Evolutionary conservation across 257 asterid species (phyloP).

Genomic region (Petrea volubilis): DNA sequence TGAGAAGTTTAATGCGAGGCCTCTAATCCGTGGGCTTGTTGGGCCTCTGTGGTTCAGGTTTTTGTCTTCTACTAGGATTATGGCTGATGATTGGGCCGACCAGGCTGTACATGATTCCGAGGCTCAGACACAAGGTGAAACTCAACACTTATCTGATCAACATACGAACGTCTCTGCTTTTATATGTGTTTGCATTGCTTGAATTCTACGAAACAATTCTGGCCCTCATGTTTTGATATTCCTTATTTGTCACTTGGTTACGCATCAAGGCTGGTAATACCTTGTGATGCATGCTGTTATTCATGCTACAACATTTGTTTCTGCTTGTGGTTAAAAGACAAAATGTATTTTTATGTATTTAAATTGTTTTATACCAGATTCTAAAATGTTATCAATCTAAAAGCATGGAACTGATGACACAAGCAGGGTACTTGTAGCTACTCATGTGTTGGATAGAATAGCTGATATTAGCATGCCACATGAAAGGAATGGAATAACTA

Average conservation of each 20-base stretch:
- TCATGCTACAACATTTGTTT: neutral
- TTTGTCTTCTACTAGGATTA: conserved; percentile 52
- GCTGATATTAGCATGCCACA: neutral
- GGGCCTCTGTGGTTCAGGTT: conserved; percentile 74
- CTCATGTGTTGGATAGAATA: neutral
- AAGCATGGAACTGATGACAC: neutral
- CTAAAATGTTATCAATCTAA: neutral
- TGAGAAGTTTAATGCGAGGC: conserved; percentile 64
- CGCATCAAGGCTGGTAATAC: neutral
- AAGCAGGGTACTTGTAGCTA: neutral
- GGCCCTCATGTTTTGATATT: neutral
- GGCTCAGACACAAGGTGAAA: conserved; percentile 54
- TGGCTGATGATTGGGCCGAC: conserved; percentile 81
- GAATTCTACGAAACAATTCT: neutral
- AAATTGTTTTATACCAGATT: neutral
- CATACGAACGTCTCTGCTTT: conserved; percentile 3
- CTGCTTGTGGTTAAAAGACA: neutral
- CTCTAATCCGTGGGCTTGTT: conserved; percentile 59
- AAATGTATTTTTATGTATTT: neutral
- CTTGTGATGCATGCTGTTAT: neutral
- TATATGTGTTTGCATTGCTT: neutral
- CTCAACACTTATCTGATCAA: neutral
- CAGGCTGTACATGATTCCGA: conserved; percentile 56
- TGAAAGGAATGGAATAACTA: neutral
- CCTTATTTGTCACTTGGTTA: neutral